phyloP scores from a whole-genome alignment of 306 rosid genomes.

The Pyrus pyrifolia region DNA sequence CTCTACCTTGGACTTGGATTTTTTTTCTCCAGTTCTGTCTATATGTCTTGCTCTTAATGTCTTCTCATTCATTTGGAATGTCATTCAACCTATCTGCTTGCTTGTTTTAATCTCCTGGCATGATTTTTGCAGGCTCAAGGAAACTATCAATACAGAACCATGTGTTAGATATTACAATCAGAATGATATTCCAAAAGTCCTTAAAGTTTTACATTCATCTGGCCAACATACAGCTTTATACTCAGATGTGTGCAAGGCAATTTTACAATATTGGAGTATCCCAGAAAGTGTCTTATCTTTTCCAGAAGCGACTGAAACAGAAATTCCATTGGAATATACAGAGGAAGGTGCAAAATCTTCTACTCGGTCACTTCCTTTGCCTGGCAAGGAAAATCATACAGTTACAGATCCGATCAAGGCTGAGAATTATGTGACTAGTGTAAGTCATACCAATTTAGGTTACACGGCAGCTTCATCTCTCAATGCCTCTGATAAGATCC shows the following conservation, averaged over 20 bases:
- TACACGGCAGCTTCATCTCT: conserved; percentile 26
- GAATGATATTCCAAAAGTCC: conserved; percentile 65
- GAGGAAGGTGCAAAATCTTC: conserved; percentile 24
- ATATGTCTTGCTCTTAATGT: neutral
- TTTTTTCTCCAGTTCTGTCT: neutral
- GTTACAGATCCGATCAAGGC: conserved; percentile 22
- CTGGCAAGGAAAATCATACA: conserved; percentile 20
- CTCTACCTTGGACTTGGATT: conserved; percentile 4
- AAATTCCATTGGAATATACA: conserved; percentile 17
- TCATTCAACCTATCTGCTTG: conserved; percentile 9
- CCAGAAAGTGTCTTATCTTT: conserved; percentile 44
- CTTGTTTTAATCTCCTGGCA: conserved; percentile 20
- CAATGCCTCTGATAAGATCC: conserved; percentile 10
- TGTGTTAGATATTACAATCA: conserved; percentile 64
- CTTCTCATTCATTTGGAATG: neutral
- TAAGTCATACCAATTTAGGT: conserved; percentile 19
- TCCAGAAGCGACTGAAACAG: conserved; percentile 27
- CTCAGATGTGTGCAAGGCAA: conserved; percentile 51
- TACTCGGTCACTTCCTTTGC: conserved; percentile 17
- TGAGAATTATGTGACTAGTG: conserved; percentile 15
- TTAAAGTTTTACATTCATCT: conserved; percentile 56
- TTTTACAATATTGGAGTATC: conserved; percentile 60
- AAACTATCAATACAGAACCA: conserved; percentile 36
- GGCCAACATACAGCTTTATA: conserved; percentile 48
- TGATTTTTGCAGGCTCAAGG: conserved; percentile 63